Evolutionary conservation across 1,284 basidiomycete species (phyloP), one percentile per base, ranked within the genome.

Genomic region (Inonotus obliquus): DNA sequence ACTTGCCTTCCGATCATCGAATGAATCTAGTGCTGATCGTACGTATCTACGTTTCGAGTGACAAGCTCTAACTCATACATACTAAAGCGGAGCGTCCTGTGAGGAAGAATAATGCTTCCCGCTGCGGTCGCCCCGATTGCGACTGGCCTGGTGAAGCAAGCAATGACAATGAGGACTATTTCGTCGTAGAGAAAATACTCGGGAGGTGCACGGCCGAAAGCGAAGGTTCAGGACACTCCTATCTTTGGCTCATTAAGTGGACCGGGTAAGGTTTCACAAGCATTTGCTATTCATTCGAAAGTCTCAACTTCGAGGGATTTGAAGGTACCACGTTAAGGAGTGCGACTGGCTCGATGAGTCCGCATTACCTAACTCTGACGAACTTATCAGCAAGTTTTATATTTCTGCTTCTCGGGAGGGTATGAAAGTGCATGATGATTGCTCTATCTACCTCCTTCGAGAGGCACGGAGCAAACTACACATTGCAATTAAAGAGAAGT

Each of bases 231-330:
- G 21, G 29, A 9, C 25, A n/a, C 2, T 19, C 21, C 14, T 57
- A 57, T 37, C 32, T 59, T n/a, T 63, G 62, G 62, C 58, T 63
- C 10, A 53, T 60, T 19, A 63, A 63, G 41, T 63, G 62, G 62
- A 11, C 14, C 2, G 62, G 62, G 62, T 63, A 29, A 52, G 62
- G 53, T 5, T 32, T 9, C 23, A 19, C n/a, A 25, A 10, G 2
- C 55, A 19, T 9, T 37, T n/a, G 17, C 19, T 21, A 44, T 7
- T 17, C 47, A 38, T 6, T 17, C 29, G 25, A 19, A 9, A 13
- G 9, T 29, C n/a, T 13, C 3, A n/a, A 35, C 35, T 54, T 37
- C 37, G 9, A 39, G 35, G 29, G 13, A 32, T 35, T 19, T 10
- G 19, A 49, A 63, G 62, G 7, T 63, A 63, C 60, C 53, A 51